Base-by-base conservation (phyloP, 106 monocot species). In the Apostasia ramifera region DNA sequence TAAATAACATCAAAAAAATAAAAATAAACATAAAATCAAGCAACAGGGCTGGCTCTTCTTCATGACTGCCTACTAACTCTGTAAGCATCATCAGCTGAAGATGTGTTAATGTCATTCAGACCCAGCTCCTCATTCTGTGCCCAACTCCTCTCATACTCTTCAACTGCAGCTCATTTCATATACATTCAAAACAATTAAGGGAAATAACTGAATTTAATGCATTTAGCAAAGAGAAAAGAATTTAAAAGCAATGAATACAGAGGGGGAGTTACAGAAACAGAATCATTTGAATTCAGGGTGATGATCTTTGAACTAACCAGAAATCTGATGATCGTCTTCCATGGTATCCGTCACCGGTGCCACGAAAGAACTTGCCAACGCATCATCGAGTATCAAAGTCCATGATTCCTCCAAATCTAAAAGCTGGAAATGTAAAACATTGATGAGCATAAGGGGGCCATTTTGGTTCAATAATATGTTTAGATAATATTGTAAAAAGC, bases 81-180 rank as follows among this genome's bases (percentile, higher is more conserved):
- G 69, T 97, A 92, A 40, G 92, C 97, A 37, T 50, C 43, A 15
- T 98, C 98, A 3, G 98, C 98, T 26, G 83, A 79, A 3, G 98
- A 90, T 13, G 98, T 98, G 50, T 98, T 92, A 87, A 98, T 98
- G 72, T 98, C 93, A 70, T 98, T 98, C 66, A 98, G 66, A 52
- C 98, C 98, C 52, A 98, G 64, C 72, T 93, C 98, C 79, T 98
- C 98, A 43, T 93, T 98, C 74, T 98, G 93, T 83, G 93, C 93
- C 98, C 98, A 98, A 15, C 72, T 80, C 71, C 98, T 98, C 78
- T 87, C 79, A 66, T 98, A 98, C 69, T 98, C 98, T 57, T 93
- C 98, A 67, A 83, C 98, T 98, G 79, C 48, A 6, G 64, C 38
- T 5, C 62, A 62, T 8, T 40, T 59, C 59, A 59, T 44, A 62